Evolutionary conservation across 1,284 basidiomycete genomes (phyloP).

Genomic region (Pulveroboletus sp.): DNA sequence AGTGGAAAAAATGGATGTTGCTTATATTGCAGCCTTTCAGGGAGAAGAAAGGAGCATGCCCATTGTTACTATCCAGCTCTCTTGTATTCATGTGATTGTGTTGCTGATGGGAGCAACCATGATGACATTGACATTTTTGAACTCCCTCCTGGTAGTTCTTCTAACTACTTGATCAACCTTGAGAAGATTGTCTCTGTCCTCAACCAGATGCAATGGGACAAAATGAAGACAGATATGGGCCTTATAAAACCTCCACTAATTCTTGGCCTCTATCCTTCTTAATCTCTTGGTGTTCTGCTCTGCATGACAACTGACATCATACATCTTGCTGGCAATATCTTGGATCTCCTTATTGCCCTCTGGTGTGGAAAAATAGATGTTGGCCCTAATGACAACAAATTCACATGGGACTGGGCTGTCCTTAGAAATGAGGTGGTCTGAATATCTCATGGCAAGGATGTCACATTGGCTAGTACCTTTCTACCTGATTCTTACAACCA

Average conservation of each 20-base stretch:
- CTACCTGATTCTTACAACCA: background rate
- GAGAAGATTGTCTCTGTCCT: background rate
- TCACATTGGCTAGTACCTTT: fast-evolving
- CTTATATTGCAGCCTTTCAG: background rate
- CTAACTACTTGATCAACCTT: constrained; percentile 9
- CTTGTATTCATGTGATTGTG: background rate
- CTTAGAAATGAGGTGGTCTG: background rate
- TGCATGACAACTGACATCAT: background rate
- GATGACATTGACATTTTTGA: background rate
- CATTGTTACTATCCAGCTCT: background rate
- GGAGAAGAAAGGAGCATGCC: background rate
- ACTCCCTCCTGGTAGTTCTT: constrained; percentile 1
- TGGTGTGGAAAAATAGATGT: background rate
- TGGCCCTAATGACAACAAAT: background rate
- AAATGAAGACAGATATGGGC: constrained; percentile 10
- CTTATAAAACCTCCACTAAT: constrained; percentile 19
- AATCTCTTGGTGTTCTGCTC: background rate
- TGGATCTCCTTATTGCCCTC: background rate
- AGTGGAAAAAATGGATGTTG: constrained; percentile 6
- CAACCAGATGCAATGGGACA: background rate
- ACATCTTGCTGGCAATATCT: background rate
- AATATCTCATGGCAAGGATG: background rate
- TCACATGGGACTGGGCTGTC: constrained; percentile 2
- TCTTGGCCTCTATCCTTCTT: background rate
- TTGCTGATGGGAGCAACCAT: background rate